Conservation (phyloP, 1,284 basidiomycete genomes). For the Ustilago bromivora region DNA sequence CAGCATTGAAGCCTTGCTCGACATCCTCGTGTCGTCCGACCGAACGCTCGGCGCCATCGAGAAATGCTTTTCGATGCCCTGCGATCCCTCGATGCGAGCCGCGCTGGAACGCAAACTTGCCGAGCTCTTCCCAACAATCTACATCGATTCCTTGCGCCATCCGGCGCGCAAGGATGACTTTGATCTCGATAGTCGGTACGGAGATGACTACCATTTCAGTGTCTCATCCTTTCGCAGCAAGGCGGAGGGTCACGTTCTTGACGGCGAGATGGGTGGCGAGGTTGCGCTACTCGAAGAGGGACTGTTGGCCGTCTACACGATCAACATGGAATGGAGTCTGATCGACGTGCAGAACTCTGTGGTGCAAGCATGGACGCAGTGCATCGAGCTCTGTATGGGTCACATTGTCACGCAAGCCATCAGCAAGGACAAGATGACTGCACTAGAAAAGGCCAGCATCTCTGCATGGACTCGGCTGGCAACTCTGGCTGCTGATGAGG, state of each 20-base stretch:
- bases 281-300: constrained; percentile 59
- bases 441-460: constrained; percentile 38
- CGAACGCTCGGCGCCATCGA: constrained; percentile 75
- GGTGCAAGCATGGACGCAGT: constrained; percentile 81
- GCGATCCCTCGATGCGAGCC: constrained; percentile 79
- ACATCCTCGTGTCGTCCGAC: constrained; percentile 75
- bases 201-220: constrained; percentile 81
- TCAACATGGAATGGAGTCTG: constrained; percentile 87
- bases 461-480: constrained; percentile 48
- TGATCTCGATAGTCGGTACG: constrained; percentile 76
- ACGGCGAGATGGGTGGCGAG: constrained; percentile 34
- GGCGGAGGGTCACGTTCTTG: constrained; percentile 62
- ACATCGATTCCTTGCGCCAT: constrained; percentile 73
- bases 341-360: constrained; percentile 81
- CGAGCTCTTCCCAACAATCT: constrained; percentile 67
- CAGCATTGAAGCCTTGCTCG: constrained; percentile 75
- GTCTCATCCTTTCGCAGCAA: constrained; percentile 58
- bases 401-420: constrained; percentile 75
- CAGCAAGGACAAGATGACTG: constrained; percentile 72
- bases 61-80: constrained; percentile 77
- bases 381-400: constrained; percentile 75
- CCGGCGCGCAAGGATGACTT: constrained; percentile 76
- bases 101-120: constrained; percentile 68
- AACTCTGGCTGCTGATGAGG: constrained; percentile 76
- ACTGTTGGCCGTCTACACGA: constrained; percentile 72